These are phyloP conservation scores for Candida railenensis DNA, from an alignment of 805 yeast species.

Conservation along the genomic window DNA sequence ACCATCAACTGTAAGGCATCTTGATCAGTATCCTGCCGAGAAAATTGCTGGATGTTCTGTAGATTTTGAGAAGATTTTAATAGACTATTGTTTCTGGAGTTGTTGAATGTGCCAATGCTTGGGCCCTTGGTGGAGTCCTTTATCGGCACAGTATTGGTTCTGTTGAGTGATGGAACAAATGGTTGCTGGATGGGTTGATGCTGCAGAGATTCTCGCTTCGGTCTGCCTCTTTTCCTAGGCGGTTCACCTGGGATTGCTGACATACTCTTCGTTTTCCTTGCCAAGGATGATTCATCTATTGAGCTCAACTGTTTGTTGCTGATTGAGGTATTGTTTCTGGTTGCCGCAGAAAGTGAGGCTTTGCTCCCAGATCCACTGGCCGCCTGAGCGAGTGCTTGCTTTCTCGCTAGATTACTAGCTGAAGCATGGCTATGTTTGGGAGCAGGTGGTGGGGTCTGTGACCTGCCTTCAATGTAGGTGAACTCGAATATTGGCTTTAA, in stretches of 20 bases:
- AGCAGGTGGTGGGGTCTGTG: slow-evolving; percentile 47
- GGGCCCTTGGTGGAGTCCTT: slow-evolving; percentile 21
- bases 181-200: slow-evolving; percentile 10
- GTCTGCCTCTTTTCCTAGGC: slow-evolving; percentile 37
- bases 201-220: slow-evolving; percentile 24
- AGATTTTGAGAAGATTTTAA: background rate
- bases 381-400: slow-evolving; percentile 18
- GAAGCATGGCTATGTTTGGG: slow-evolving; percentile 47
- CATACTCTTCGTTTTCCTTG: slow-evolving; percentile 17
- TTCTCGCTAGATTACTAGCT: slow-evolving; percentile 39
- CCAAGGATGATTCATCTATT: background rate
- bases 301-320: slow-evolving; percentile 12
- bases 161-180: slow-evolving; percentile 10
- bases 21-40: slow-evolving; percentile 41
- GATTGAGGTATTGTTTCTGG: slow-evolving; percentile 13
- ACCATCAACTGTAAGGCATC: slow-evolving; percentile 38
- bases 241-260: slow-evolving; percentile 25
- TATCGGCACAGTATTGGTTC: slow-evolving; percentile 33
- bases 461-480: slow-evolving; percentile 40
- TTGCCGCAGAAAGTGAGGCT: background rate
- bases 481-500: slow-evolving; percentile 68
- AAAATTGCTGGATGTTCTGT: slow-evolving; percentile 12
- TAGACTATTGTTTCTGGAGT: slow-evolving; percentile 6
- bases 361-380: background rate
- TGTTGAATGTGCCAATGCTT: slow-evolving; percentile 30